Percentiles rank a stretch among this genome's conserved stretches.
Evolutionary conservation across 345 rosid genomes (phyloP).

Genomic region (Linum lewisii): DNA sequence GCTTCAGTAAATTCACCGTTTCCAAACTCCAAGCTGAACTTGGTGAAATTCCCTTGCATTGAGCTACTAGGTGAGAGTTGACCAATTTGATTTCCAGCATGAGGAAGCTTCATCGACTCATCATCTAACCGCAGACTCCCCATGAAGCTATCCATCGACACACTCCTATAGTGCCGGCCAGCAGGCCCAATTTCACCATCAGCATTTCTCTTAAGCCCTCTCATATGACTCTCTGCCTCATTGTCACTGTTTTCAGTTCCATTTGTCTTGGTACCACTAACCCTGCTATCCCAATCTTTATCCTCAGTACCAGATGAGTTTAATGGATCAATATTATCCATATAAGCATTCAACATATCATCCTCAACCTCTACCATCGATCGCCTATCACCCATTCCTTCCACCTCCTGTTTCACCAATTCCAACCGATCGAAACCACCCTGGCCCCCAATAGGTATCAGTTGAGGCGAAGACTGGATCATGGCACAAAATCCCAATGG

Average conservation of each 20-base stretch:
- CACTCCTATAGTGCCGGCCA: slow-evolving; percentile 4
- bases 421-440: neutral
- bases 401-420: slow-evolving; percentile 1
- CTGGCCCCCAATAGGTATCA: neutral
- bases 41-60: neutral
- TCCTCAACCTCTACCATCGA: neutral
- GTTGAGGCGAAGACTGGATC: slow-evolving; percentile 6
- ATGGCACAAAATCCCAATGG: slow-evolving; percentile 2
- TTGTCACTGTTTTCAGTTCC: slow-evolving; percentile 7
- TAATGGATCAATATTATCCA: slow-evolving; percentile 4
- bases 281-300: slow-evolving; percentile 6
- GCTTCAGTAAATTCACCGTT: slow-evolving; percentile 5
- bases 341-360: slow-evolving; percentile 3
- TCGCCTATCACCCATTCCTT: slow-evolving; percentile 3
- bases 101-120: slow-evolving; percentile 2
- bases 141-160: slow-evolving; percentile 10
- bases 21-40: slow-evolving; percentile 3
- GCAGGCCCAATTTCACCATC: slow-evolving; percentile 7
- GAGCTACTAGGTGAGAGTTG: slow-evolving; percentile 1
- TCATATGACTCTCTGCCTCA: slow-evolving; percentile 4
- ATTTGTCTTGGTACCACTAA: slow-evolving; percentile 7
- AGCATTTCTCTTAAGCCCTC: slow-evolving; percentile 4
- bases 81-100: neutral
- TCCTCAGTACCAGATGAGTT: slow-evolving; percentile 4
- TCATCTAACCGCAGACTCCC: neutral